phyloP scores from a whole-genome alignment of 805 yeast species.

The Candida succiphila region DNA sequence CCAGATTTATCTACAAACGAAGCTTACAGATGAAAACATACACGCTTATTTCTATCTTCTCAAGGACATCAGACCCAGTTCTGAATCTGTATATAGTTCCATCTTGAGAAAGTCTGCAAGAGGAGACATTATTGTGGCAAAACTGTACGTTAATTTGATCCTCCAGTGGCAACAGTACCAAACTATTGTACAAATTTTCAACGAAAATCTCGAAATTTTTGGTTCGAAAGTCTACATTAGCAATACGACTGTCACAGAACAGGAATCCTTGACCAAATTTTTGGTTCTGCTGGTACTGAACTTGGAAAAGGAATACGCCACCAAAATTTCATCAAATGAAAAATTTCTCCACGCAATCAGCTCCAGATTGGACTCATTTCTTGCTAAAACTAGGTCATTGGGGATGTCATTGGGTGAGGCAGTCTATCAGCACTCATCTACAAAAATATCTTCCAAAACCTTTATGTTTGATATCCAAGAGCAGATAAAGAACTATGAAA shows the following conservation, averaged over 20 bases:
- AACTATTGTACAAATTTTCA: too few species aligned
- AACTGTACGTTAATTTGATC: too few species aligned
- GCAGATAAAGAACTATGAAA: conserved; percentile 10
- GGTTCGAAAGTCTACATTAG: conserved; percentile 15
- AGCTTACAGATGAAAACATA: too few species aligned
- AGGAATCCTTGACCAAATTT: conserved; percentile 38
- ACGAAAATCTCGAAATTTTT: conserved; percentile 9
- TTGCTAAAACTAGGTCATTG: conserved; percentile 32
- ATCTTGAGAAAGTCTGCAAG: too few species aligned
- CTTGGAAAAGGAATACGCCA: conserved; percentile 13
- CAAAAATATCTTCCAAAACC: conserved; percentile 17
- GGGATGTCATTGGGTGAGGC: conserved; percentile 53
- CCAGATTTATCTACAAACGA: too few species aligned
- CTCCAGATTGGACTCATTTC: conserved; percentile 39
- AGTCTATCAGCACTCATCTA: conserved; percentile 24
- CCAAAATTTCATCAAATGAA: conserved; percentile 23
- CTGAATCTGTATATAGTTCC: too few species aligned
- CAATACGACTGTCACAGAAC: conserved; percentile 29
- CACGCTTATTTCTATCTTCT: too few species aligned
- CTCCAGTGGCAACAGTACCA: too few species aligned
- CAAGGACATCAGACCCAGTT: too few species aligned
- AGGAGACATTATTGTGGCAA: too few species aligned
- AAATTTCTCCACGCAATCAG: conserved; percentile 43
- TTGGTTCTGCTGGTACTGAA: conserved; percentile 27
- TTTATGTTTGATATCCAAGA: conserved; percentile 20